These are phyloP conservation scores for Ophiocordyceps unilateralis DNA, from an alignment of 2,329 filamentous ascomycete species.

Conservation along the genomic window DNA sequence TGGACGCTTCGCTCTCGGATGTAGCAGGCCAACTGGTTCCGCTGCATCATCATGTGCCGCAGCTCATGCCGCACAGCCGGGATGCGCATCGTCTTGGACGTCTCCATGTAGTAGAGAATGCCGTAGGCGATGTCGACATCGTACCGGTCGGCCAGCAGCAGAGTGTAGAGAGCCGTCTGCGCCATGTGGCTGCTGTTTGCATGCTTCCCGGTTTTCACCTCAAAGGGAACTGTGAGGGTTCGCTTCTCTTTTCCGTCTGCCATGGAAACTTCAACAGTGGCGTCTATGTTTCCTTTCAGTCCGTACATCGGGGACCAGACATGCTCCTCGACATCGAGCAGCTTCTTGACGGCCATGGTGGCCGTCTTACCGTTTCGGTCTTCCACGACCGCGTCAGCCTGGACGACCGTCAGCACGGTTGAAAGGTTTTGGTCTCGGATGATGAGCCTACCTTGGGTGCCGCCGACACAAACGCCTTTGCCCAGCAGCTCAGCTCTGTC, in stretches of 20 bases:
- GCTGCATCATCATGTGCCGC: constrained; percentile 90
- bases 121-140: constrained; percentile 84
- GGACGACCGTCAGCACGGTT: constrained; percentile 12
- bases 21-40: constrained; percentile 75
- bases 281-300: constrained; percentile 93
- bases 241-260: constrained; percentile 47
- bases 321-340: constrained; percentile 93
- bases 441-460: constrained; percentile 39
- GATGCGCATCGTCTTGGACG: constrained; percentile 69
- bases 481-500: constrained; percentile 68
- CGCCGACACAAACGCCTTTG: constrained; percentile 57
- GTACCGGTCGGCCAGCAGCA: constrained; percentile 85
- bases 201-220: constrained; percentile 86
- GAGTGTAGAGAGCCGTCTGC: constrained; percentile 86
- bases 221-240: constrained; percentile 75
- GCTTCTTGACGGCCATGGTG: constrained; percentile 74
- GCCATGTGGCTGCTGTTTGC: constrained; percentile 71
- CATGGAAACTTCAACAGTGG: constrained; percentile 80
- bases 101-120: constrained; percentile 89
- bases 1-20: constrained; percentile 64
- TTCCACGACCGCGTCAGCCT: constrained; percentile 56
- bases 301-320: constrained; percentile 98
- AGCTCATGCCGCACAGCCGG: constrained; percentile 76
- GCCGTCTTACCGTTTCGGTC: constrained; percentile 62
- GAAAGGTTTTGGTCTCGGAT: background rate